Conservation (phyloP, 257 asterid species). For the Penstemon eatonii region DNA sequence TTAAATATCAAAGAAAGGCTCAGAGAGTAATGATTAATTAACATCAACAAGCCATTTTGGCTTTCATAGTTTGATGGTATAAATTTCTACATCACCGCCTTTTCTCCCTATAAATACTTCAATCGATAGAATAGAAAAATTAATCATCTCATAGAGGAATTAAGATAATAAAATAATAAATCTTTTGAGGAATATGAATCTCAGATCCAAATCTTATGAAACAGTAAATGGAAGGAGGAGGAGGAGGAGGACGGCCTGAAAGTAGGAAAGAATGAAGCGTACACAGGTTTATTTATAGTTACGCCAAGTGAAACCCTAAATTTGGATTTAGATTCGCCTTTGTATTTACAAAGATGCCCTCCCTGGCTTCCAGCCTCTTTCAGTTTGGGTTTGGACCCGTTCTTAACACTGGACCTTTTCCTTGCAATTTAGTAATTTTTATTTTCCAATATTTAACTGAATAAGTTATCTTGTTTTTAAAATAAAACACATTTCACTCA, state of each 20-base stretch:
- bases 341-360: constrained; percentile 5
- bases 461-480: no score
- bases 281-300: neutral
- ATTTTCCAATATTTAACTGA: neutral
- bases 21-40: constrained; percentile 13
- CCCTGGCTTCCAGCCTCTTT: neutral
- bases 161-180: neutral
- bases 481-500: no score
- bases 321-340: neutral
- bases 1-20: neutral
- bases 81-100: constrained; percentile 34
- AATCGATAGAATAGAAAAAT: neutral
- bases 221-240: no score
- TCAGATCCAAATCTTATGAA: neutral
- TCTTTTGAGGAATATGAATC: neutral
- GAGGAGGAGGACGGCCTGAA: no score
- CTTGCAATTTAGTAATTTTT: neutral
- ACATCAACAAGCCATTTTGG: constrained; percentile 25
- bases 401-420: neutral
- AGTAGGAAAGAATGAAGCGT: no score
- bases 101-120: neutral
- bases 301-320: constrained; percentile 16
- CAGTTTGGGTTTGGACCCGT: neutral
- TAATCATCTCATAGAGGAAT: neutral
- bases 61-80: constrained; percentile 52